Evolutionary conservation across 352 stramenopile genomes (phyloP).

Genomic region (Heterotrichella gracilis): DNA sequence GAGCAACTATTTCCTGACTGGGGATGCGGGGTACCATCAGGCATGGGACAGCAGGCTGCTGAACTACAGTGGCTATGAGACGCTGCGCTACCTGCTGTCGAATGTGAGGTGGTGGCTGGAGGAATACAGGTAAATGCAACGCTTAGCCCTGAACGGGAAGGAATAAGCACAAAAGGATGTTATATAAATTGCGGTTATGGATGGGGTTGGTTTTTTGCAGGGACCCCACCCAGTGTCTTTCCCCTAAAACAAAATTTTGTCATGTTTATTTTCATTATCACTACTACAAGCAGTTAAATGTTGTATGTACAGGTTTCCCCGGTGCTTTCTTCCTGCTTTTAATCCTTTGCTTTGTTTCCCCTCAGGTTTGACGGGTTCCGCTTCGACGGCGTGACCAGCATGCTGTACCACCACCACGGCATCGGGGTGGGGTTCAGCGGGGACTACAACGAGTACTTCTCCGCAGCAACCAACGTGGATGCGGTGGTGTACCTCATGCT

Average conservation of each 20-base stretch:
- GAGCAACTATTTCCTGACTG: constrained; percentile 17
- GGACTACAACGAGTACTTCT: constrained; percentile 21
- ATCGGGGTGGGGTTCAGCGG: constrained; percentile 18
- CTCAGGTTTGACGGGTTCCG: too few species aligned
- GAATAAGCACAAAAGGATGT: too few species aligned
- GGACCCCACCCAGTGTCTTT: too few species aligned
- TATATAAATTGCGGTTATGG: too few species aligned
- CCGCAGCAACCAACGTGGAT: constrained; percentile 16
- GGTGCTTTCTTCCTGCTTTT: too few species aligned
- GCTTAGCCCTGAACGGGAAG: too few species aligned
- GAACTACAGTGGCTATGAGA: constrained; percentile 17
- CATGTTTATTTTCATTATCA: too few species aligned
- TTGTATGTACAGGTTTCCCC: too few species aligned
- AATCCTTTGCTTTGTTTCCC: too few species aligned
- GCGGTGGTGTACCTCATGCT: constrained; percentile 19
- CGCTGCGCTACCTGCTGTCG: constrained; percentile 18
- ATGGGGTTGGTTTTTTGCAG: too few species aligned
- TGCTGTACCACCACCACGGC: constrained; percentile 22
- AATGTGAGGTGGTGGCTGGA: constrained; percentile 20
- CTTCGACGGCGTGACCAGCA: constrained; percentile 21
- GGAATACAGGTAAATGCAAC: constrained; percentile 16
- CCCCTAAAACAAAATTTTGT: too few species aligned
- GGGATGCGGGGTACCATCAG: constrained; percentile 16
- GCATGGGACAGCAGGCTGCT: constrained; percentile 20
- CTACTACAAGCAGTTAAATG: too few species aligned